Evolutionary conservation across 805 yeast species (phyloP).

Genomic region (Helenozyma baotianmanensis): DNA sequence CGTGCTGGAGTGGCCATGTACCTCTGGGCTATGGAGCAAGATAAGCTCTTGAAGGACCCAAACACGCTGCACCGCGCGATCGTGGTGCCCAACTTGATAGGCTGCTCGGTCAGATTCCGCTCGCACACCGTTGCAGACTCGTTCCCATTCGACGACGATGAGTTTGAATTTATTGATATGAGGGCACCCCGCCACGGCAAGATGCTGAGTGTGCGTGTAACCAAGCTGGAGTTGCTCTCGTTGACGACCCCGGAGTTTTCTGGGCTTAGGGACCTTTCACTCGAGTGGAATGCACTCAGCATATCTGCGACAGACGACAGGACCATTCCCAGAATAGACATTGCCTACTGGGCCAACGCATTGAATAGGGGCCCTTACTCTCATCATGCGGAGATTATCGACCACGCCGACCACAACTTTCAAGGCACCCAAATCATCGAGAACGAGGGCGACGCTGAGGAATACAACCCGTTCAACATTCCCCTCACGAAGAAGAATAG

Average conservation of each 20-base stretch:
- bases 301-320: conserved; percentile 69
- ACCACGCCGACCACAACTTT: conserved; percentile 77
- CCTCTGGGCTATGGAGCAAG: conserved; percentile 56
- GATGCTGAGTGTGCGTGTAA: conserved; percentile 37
- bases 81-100: conserved; percentile 61
- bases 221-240: conserved; percentile 47
- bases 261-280: conserved; percentile 36
- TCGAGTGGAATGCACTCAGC: conserved; percentile 52
- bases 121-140: conserved; percentile 44
- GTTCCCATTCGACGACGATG: conserved; percentile 22
- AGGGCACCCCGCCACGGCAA: conserved; percentile 49
- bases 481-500: conserved; percentile 43
- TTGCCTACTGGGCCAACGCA: conserved; percentile 51
- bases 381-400: conserved; percentile 52
- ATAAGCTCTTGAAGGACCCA: conserved; percentile 25
- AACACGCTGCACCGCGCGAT: conserved; percentile 25
- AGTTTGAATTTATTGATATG: conserved; percentile 22
- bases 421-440: conserved; percentile 46
- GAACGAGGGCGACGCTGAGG: conserved; percentile 28
- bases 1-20: conserved; percentile 77
- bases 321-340: conserved; percentile 62
- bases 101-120: conserved; percentile 68
- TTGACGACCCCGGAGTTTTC: conserved; percentile 46
- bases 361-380: conserved; percentile 48
- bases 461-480: conserved; percentile 30